Base-by-base conservation (phyloP, 129 eudicot genomes). In the Arctium lappa region DNA sequence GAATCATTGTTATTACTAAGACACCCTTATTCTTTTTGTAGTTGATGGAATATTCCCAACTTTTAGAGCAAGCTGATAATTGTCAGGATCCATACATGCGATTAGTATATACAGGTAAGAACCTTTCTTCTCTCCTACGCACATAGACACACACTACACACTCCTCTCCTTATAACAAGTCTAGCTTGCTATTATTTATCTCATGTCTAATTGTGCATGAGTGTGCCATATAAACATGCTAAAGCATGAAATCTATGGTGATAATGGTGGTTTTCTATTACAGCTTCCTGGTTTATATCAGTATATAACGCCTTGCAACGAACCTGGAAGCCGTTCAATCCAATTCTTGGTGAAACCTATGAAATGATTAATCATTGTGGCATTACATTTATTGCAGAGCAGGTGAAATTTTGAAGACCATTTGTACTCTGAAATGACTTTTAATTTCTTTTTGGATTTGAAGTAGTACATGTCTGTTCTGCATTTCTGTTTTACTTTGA, bases 291-390 rank as follows among this genome's bases (percentile, higher is more conserved):
- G 94, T 85, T 86, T 53, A 86, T 95, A 81, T 95, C 98, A 33
- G 90, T 95, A 8, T 95, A 95, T 85, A 87, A 83, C 72, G 98
- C 98, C 38, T 74, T 80, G 78, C 97, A 93, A 79, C 87, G 98
- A 56, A 88, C 97, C 8, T 95, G 98, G 98, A 95, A 95, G 90
- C 98, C 98, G 1, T 93, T 95, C 53, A 95, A 95, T 79, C 98
- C 98, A 69, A 95, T 95, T 89, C 97, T 95, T 78, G 98, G 98
- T 50, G 98, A 95, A 79, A 95, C 98, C 76, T 95, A 92, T 85
- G 98, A 95, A 86, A 73, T 95, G 92, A 89, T 84, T 69, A 95
- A 95, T 90, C 97, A 95, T 78, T 86, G 82, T 79, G 98, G 98
- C 77, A 89, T 95, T 76, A 91, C 92, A 69, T 93, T 95, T 84